A percentile compares a stretch with the other conserved stretches of the same genome.
Conservation (phyloP, 2,329 filamentous ascomycete species). For the Aspergillus fumigatiaffinis region DNA sequence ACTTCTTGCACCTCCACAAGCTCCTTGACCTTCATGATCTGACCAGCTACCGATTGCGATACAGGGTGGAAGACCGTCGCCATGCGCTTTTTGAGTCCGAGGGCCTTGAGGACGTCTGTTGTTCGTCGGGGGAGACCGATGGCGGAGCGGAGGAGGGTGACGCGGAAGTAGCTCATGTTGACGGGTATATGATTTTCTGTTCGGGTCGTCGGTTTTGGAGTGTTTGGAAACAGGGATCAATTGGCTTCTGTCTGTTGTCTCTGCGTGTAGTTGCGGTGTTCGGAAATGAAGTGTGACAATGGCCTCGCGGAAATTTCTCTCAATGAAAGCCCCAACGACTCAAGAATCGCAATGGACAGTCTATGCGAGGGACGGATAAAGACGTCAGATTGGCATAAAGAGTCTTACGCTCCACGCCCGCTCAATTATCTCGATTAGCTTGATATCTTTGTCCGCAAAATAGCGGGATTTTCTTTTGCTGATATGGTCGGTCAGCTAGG, state of each 20-base stretch:
- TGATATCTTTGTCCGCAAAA: not conserved
- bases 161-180: slow-evolving; percentile 77
- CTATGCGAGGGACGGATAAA: not conserved
- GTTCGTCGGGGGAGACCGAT: slow-evolving; percentile 82
- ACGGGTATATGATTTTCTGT: not conserved
- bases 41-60: slow-evolving; percentile 73
- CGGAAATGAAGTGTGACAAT: not conserved
- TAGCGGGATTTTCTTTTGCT: slow-evolving; percentile 16
- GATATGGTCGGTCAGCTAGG: slow-evolving; percentile 15
- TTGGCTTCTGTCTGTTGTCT: not conserved
- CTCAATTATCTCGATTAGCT: not conserved
- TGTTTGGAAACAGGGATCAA: slow-evolving; percentile 1
- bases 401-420: not conserved
- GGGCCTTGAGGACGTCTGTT: slow-evolving; percentile 74
- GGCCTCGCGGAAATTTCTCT: not conserved
- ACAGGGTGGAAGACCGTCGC: slow-evolving; percentile 88
- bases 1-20: slow-evolving; percentile 80
- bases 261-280: not conserved
- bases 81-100: slow-evolving; percentile 80
- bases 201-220: not conserved
- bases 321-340: not conserved
- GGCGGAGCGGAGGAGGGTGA: slow-evolving; percentile 82
- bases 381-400: not conserved
- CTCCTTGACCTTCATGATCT: slow-evolving; percentile 93
- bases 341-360: not conserved